Base-by-base conservation (phyloP, 345 rosid species). In the Citrus sinensis region DNA sequence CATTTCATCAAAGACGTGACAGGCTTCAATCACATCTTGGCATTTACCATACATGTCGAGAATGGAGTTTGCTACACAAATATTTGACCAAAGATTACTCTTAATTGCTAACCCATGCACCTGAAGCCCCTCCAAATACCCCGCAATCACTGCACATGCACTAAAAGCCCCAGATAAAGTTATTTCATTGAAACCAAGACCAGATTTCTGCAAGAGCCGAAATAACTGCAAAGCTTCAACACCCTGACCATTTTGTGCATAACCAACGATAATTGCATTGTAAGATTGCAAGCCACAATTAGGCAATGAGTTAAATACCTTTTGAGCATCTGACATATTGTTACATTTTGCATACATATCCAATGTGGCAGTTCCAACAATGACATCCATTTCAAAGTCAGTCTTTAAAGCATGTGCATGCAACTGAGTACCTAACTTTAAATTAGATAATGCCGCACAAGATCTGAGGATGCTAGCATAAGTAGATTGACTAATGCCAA, bases 291-390 rank as follows among this genome's bases (percentile, higher is more conserved):
- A 78, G 65, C 83, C 87, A 76, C 29, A 92, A 77, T 73, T 80
- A 13, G 87, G 93, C 76, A 95, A 87, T n/a, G 81, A 80, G 80
- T 84, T 86, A 87, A 96, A 92, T 70, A 90, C 54, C 85, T 84
- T 88, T 78, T 83, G 87, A 85, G 99, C 96, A 82, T 88, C 91
- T 63, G 24, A 67, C 83, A 92, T 83, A 61, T 87, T 81, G 40
- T 86, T 90, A 78, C 97, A 91, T 87, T 94, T 96, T 24, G 97
- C 90, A 67, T 96, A 96, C 99, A 96, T 94, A 84, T 96, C 98
- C 83, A 96, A 73, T 11, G 87, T 92, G 19, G 99, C 97, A 49
- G 98, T 96, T 49, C 93, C 97, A 81, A 92, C 98, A 20, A 92
- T 83, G 22, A 84, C 78, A 78, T 96, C 98, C 2, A 67, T 70